Percentiles rank a stretch among this genome's conserved stretches.
Evolutionary conservation across 139 green algal species (phyloP).

Genomic region (Axilococcus clingmanii): DNA sequence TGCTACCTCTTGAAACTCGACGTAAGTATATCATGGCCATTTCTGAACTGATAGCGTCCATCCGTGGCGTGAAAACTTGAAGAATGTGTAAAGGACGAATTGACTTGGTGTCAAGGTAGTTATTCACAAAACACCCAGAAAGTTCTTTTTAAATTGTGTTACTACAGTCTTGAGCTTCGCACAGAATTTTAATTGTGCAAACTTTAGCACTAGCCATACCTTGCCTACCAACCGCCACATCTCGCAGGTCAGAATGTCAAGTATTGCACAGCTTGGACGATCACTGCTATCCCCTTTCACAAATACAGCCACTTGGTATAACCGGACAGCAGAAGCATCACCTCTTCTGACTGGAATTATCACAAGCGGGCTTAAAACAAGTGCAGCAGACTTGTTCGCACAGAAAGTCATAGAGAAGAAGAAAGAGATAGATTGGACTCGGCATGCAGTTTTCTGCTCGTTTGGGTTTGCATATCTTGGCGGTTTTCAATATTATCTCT

Average conservation of each 20-base stretch:
- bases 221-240: too few relatives aligned
- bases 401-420: constrained; percentile 77
- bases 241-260: constrained; percentile 12
- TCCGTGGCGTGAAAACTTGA: too few relatives aligned
- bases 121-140: too few relatives aligned
- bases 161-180: too few relatives aligned
- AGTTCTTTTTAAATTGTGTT: too few relatives aligned
- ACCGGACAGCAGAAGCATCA: constrained; percentile 36
- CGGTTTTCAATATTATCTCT: constrained; percentile 81
- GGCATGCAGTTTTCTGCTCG: constrained; percentile 59
- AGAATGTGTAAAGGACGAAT: too few relatives aligned
- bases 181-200: too few relatives aligned
- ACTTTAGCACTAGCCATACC: too few relatives aligned
- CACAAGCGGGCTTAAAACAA: constrained; percentile 78
- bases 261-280: constrained; percentile 16
- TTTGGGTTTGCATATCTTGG: constrained; percentile 82
- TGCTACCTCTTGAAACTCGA: too few relatives aligned
- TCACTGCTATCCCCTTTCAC: constrained; percentile 34
- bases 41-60: too few relatives aligned
- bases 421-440: constrained; percentile 64
- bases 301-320: constrained; percentile 36
- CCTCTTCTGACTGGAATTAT: constrained; percentile 64
- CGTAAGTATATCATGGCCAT: too few relatives aligned
- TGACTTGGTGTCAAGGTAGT: too few relatives aligned
- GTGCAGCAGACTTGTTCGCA: constrained; percentile 76